Evolutionary conservation across 129 eudicot genomes (phyloP).

Genomic region (Ambrosia trifida): DNA sequence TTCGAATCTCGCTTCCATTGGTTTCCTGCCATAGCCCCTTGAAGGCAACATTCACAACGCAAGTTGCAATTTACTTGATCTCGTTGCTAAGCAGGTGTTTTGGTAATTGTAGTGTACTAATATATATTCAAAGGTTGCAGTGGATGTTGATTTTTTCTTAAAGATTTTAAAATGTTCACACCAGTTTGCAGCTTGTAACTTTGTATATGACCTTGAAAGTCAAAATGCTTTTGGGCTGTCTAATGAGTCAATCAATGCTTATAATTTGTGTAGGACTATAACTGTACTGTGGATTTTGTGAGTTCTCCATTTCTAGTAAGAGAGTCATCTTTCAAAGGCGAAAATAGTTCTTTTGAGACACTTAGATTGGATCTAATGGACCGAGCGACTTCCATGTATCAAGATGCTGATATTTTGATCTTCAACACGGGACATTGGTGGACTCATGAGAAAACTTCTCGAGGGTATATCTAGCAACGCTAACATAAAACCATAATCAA

Average conservation of each 20-base stretch:
- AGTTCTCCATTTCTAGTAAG: constrained; percentile 84
- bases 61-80: too few relatives aligned
- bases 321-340: constrained; percentile 57
- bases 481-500: not conserved
- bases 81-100: too few relatives aligned
- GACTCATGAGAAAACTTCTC: constrained; percentile 93
- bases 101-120: not conserved
- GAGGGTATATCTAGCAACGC: constrained; percentile 47
- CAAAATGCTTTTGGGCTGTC: constrained; percentile 15
- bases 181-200: constrained; percentile 8
- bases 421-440: constrained; percentile 99
- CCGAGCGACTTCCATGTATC: constrained; percentile 68
- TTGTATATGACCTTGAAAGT: constrained; percentile 19
- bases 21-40: too few relatives aligned
- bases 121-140: not conserved
- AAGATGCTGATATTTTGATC: constrained; percentile 75
- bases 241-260: constrained; percentile 24
- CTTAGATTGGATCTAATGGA: constrained; percentile 91
- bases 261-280: constrained; percentile 64
- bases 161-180: not conserved
- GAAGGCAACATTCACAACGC: too few relatives aligned
- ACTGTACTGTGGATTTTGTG: constrained; percentile 88
- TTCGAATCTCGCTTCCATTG: too few relatives aligned
- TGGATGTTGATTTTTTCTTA: not conserved
- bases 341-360: constrained; percentile 70